A percentile compares a stretch with the other conserved stretches of the same genome.
These are phyloP conservation scores for Flaveria bidentis DNA, from an alignment of 129 eudicot species.

Conservation along the genomic window DNA sequence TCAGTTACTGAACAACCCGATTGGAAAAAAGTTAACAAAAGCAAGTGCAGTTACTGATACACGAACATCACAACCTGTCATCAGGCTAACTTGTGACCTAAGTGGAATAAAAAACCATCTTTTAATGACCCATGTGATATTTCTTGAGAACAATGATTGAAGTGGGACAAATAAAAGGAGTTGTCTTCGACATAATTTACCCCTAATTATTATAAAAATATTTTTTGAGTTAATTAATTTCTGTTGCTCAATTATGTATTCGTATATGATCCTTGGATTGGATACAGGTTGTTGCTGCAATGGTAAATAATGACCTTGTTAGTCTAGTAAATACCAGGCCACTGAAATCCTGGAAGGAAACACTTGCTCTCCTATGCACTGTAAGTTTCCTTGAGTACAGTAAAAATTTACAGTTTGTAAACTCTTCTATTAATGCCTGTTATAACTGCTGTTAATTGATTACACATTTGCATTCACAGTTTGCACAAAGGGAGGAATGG, in stretches of 20 bases:
- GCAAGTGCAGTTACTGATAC: background rate
- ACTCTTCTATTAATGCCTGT: background rate
- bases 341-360: slow-evolving; percentile 93
- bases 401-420: background rate
- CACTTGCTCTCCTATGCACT: slow-evolving; percentile 91
- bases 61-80: background rate
- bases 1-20: background rate
- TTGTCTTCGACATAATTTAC: background rate
- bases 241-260: background rate
- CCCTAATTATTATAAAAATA: background rate
- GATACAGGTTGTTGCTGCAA: slow-evolving; percentile 84
- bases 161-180: background rate
- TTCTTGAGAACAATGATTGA: background rate
- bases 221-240: background rate
- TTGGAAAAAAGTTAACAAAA: background rate
- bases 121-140: background rate
- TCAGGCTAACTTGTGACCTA: background rate
- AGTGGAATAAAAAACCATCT: background rate
- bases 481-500: slow-evolving; percentile 94
- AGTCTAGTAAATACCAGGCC: slow-evolving; percentile 90
- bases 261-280: slow-evolving; percentile 2
- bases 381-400: slow-evolving; percentile 47
- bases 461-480: slow-evolving; percentile 44
- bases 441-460: background rate
- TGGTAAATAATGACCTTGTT: slow-evolving; percentile 89